phyloP scores from a whole-genome alignment of 768 basidiomycete genomes.

The Tephrocybe sp. region DNA sequence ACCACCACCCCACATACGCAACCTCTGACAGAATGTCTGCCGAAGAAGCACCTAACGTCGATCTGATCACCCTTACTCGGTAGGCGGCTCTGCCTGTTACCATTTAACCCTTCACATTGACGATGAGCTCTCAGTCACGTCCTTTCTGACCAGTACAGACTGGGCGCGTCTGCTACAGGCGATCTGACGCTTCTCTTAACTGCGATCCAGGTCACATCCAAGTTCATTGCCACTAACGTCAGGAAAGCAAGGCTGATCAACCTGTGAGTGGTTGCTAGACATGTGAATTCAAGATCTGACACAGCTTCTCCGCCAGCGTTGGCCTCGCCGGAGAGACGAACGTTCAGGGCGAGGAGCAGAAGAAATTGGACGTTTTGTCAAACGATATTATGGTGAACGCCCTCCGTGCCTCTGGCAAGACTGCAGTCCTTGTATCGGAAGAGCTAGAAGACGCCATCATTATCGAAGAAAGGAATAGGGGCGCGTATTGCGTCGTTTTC shows the following conservation, averaged over 20 bases:
- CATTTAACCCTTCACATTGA: background rate
- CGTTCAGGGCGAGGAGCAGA: constrained; percentile 98
- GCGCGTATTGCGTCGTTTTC: constrained; percentile 96
- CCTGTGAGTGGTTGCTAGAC: constrained; percentile 56
- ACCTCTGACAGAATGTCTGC: constrained; percentile 37
- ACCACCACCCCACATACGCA: background rate
- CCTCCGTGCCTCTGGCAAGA: constrained; percentile 94
- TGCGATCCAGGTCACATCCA: constrained; percentile 94
- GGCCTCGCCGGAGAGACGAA: constrained; percentile 97
- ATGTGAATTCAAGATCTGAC: constrained; percentile 6
- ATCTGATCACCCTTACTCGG: constrained; percentile 93
- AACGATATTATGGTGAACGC: constrained; percentile 99
- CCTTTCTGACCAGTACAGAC: constrained; percentile 77
- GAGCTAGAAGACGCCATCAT: constrained; percentile 92
- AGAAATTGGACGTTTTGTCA: constrained; percentile 96
- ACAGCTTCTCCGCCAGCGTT: constrained; percentile 53
- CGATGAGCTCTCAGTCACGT: constrained; percentile 62
- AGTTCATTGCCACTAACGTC: constrained; percentile 98
- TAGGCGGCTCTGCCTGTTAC: constrained; percentile 31
- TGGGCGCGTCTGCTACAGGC: constrained; percentile 84
- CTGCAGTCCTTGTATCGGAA: constrained; percentile 95
- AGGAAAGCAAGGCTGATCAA: constrained; percentile 97
- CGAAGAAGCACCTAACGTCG: constrained; percentile 76
- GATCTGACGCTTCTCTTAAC: constrained; percentile 93
- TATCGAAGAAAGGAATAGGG: constrained; percentile 77